A percentile compares a stretch with the other conserved stretches of the same genome.
These are phyloP conservation scores for Podila clonocystis DNA, from an alignment of 192 early-diverging fungal genomes.

Conservation along the genomic window DNA sequence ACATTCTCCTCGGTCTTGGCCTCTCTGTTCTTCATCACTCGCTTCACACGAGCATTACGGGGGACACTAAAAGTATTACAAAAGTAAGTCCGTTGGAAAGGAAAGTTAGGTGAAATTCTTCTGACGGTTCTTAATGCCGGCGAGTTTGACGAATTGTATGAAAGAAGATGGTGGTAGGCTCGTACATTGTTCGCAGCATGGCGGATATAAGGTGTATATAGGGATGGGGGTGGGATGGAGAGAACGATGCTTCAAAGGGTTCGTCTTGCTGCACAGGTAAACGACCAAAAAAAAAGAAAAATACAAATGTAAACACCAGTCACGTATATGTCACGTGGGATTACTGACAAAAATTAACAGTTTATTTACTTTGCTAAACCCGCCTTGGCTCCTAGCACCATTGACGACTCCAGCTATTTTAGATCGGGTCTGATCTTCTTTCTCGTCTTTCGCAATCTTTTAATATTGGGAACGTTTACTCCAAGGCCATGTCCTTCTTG, in stretches of 20 bases:
- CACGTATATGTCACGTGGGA: background rate
- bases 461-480: constrained; percentile 38
- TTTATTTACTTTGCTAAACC: too few species aligned
- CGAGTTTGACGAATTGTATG: too few species aligned
- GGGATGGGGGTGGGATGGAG: background rate
- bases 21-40: constrained; percentile 87
- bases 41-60: constrained; percentile 88
- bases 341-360: too few species aligned
- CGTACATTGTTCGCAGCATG: constrained; percentile 46
- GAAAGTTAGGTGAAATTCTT: background rate
- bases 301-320: constrained; percentile 1
- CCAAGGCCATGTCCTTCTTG: constrained; percentile 91
- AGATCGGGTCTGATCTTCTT: background rate
- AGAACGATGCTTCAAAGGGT: background rate
- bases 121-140: too few species aligned
- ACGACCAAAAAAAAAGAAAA: too few species aligned
- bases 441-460: background rate
- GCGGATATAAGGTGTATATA: background rate
- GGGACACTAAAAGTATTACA: constrained; percentile 67
- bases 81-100: background rate
- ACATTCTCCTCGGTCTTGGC: constrained; percentile 91
- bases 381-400: too few species aligned
- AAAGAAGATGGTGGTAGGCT: background rate
- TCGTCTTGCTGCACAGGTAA: too few species aligned
- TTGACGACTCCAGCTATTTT: too few species aligned